A percentile compares a stretch with the other conserved stretches of the same genome.
Conservation (phyloP, 2,329 filamentous ascomycete genomes). For the Botrytis fragariae region DNA sequence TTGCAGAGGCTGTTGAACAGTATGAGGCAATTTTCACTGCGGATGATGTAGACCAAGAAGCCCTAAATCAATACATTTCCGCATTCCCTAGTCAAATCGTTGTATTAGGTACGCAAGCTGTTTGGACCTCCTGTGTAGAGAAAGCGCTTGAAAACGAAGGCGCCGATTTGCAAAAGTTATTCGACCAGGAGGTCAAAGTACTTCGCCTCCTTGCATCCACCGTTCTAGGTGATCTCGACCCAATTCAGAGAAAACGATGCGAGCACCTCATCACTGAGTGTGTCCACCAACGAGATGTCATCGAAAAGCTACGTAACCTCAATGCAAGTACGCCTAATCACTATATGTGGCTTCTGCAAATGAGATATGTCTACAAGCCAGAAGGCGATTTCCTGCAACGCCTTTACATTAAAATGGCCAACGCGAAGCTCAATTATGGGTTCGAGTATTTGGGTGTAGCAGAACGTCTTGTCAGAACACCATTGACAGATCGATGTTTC, state of each 20-base stretch:
- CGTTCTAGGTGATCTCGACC: constrained; percentile 83
- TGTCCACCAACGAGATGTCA: constrained; percentile 92
- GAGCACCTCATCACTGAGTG: constrained; percentile 99
- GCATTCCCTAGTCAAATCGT: constrained; percentile 91
- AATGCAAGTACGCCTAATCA: constrained; percentile 75
- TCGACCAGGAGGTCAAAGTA: constrained; percentile 79
- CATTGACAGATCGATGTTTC: constrained; percentile 97
- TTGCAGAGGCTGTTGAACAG: constrained; percentile 79
- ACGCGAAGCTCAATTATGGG: constrained; percentile 90
- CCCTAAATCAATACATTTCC: constrained; percentile 76
- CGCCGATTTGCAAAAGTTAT: constrained; percentile 64
- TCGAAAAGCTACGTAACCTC: constrained; percentile 77
- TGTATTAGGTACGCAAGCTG: constrained; percentile 88
- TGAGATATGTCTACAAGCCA: constrained; percentile 88
- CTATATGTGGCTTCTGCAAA: constrained; percentile 91
- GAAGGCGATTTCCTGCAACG: constrained; percentile 81
- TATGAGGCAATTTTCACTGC: constrained; percentile 77
- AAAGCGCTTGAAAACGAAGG: constrained; percentile 71
- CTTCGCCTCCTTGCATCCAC: constrained; percentile 83
- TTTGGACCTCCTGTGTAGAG: constrained; percentile 89
- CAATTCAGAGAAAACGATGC: constrained; percentile 90
- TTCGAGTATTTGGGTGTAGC: constrained; percentile 98
- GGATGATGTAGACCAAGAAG: constrained; percentile 64
- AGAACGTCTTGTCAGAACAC: constrained; percentile 92
- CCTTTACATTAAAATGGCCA: constrained; percentile 92